Evolutionary conservation across 805 yeast species (phyloP), one percentile per base, ranked within the genome.

Genomic region (Cyberlindnera mississippiensis): DNA sequence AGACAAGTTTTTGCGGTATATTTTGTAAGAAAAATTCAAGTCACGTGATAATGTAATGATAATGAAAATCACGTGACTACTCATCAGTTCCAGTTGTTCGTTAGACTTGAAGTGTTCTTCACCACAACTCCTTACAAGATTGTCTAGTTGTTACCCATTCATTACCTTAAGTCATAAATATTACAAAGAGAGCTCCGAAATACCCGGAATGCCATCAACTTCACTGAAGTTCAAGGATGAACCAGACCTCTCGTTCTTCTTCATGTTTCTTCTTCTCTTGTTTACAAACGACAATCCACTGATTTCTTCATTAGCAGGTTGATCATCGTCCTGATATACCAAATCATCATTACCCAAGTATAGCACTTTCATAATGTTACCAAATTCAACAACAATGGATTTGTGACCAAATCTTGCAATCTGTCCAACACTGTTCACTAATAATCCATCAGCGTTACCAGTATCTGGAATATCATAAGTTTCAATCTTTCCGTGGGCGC

Each of bases 331-430:
- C 38, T 74, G 75, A 49, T 80, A 82, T 19, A 83, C 75, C 47
- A 83, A 66, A 46, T 82, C 86, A 44, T 82, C 88, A 52, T 77
- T 82, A 6, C 95, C 95, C 48, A 85, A 68, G 56, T 83, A 85
- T 24, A 87, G 63, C 26, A 87, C 73, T 56, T 82, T 81, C 73
- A 87, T 73, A 14, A 76, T 60, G 50, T 82, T 82, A 24, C 93
- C 95, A 59, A 85, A 82, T 19, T 80, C 80, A 19, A 83, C 81
- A 29, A 85, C 81, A 16, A 85, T 76, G 0, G 93, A 75, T 53
- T 86, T 85, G 56, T 77, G 86, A 0, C 96, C 96, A 56, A 82
- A 85, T 53, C 78, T 79, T 24, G 71, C 71, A 27, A 82, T 75
- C 12, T 84, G 82, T 2, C 80, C 84, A 37, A 84, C 66, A 18